A percentile compares a stretch with the other conserved stretches of the same genome.
Evolutionary conservation across 129 eudicot genomes (phyloP).

Genomic region (Rutidosis leptorrhynchoides): DNA sequence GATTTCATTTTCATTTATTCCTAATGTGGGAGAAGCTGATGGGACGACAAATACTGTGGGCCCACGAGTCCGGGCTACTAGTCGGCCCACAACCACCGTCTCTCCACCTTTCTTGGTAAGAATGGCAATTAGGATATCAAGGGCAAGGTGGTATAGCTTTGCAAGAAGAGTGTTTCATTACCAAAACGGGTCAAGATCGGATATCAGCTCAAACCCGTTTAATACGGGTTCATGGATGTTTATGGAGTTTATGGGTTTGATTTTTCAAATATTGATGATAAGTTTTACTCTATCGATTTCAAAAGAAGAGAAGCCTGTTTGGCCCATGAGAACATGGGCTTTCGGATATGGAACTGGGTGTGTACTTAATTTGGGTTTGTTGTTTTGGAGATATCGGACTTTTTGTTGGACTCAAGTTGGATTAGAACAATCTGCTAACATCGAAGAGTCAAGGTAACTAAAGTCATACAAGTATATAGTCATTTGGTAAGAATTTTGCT

Average conservation of each 20-base stretch:
- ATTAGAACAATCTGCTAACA: slow-evolving; percentile 34
- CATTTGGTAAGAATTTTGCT: no score
- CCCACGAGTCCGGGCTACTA: slow-evolving; percentile 20
- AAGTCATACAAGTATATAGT: background rate
- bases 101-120: slow-evolving; percentile 58
- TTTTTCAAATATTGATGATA: slow-evolving; percentile 49
- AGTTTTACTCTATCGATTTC: slow-evolving; percentile 50
- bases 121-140: slow-evolving; percentile 80
- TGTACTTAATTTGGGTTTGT: slow-evolving; percentile 44
- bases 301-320: slow-evolving; percentile 72
- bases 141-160: slow-evolving; percentile 81
- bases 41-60: slow-evolving; percentile 8
- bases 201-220: slow-evolving; percentile 73
- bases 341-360: slow-evolving; percentile 80
- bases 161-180: slow-evolving; percentile 85
- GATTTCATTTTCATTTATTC: slow-evolving; percentile 36
- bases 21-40: slow-evolving; percentile 29
- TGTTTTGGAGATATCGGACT: slow-evolving; percentile 55
- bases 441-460: slow-evolving; percentile 60
- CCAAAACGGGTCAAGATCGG: slow-evolving; percentile 74
- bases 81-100: slow-evolving; percentile 12
- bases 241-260: slow-evolving; percentile 55
- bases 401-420: slow-evolving; percentile 43
- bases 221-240: slow-evolving; percentile 68
- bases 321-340: slow-evolving; percentile 97